A percentile compares a stretch with the other conserved stretches of the same genome.
These are phyloP conservation scores for Dichotomocladium elegans DNA, from an alignment of 371 early-diverging fungal genomes.

Conservation along the genomic window DNA sequence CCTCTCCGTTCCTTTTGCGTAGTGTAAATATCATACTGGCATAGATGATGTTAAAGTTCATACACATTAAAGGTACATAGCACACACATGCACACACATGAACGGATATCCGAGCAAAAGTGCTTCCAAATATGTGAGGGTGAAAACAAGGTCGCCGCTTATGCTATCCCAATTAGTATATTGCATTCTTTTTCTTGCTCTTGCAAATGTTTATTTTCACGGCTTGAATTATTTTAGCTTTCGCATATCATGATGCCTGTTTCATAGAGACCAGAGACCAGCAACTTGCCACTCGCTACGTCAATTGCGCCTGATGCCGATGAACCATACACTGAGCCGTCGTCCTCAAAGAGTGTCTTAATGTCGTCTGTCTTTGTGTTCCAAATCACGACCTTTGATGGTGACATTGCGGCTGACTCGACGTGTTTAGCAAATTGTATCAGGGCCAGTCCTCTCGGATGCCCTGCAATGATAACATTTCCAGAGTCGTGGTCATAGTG, in stretches of 20 bases:
- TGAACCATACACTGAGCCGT: slow-evolving; percentile 26
- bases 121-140: too few species aligned
- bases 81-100: not conserved
- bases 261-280: slow-evolving; percentile 31
- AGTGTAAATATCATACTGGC: too few species aligned
- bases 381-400: slow-evolving; percentile 31
- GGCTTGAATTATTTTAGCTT: too few species aligned
- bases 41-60: too few species aligned
- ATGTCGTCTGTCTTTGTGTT: slow-evolving; percentile 10
- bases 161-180: too few species aligned
- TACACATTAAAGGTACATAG: not conserved
- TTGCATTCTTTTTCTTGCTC: too few species aligned
- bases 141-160: too few species aligned
- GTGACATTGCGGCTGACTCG: slow-evolving; percentile 4
- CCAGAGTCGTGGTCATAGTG: slow-evolving; percentile 15
- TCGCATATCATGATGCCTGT: slow-evolving; percentile 28
- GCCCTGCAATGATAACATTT: slow-evolving; percentile 24
- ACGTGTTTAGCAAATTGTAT: slow-evolving; percentile 8
- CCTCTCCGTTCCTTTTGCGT: not conserved
- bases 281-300: slow-evolving; percentile 8
- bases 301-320: slow-evolving; percentile 29
- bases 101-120: too few species aligned
- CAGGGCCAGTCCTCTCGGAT: slow-evolving; percentile 23
- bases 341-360: slow-evolving; percentile 24
- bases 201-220: too few species aligned